phyloP scores from a whole-genome alignment of 768 basidiomycete genomes.

The Auriscalpium orientale region DNA sequence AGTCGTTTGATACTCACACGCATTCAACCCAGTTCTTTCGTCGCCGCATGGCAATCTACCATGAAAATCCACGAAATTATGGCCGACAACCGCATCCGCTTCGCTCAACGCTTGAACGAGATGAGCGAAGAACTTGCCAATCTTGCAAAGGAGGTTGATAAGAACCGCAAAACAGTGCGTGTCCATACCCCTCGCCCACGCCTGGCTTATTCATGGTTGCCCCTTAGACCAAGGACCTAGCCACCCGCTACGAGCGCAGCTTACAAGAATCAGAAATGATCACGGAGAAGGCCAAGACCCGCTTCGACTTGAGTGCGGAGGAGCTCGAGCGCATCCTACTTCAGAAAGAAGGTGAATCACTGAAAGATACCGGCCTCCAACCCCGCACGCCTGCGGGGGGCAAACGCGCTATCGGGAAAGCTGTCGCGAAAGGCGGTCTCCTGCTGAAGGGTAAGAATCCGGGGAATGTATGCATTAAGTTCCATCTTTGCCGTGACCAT shows the following conservation, averaged over 20 bases:
- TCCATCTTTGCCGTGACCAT: neutral
- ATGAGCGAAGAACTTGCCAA: constrained; percentile 93
- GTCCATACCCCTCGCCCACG: neutral
- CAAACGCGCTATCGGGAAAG: constrained; percentile 84
- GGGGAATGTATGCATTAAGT: constrained; percentile 51
- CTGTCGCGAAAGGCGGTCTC: constrained; percentile 83
- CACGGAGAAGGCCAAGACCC: constrained; percentile 84
- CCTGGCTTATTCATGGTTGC: neutral
- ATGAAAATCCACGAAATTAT: constrained; percentile 86
- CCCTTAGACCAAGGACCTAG: constrained; percentile 81
- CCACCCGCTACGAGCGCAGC: constrained; percentile 78
- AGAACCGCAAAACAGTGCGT: constrained; percentile 79
- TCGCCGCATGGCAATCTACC: constrained; percentile 80
- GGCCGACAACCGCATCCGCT: constrained; percentile 83
- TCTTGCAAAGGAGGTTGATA: constrained; percentile 88
- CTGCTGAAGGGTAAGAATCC: constrained; percentile 91
- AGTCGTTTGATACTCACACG: neutral
- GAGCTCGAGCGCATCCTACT: constrained; percentile 89
- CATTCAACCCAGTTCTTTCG: constrained; percentile 33
- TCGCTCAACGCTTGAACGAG: constrained; percentile 82
- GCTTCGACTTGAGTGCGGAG: constrained; percentile 85
- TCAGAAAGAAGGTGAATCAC: constrained; percentile 91
- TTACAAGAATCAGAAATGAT: constrained; percentile 79
- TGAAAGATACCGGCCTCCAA: constrained; percentile 74
- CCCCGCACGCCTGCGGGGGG: constrained; percentile 52